Conservation (phyloP, 306 rosid genomes). For the Dicorynia guianensis region DNA sequence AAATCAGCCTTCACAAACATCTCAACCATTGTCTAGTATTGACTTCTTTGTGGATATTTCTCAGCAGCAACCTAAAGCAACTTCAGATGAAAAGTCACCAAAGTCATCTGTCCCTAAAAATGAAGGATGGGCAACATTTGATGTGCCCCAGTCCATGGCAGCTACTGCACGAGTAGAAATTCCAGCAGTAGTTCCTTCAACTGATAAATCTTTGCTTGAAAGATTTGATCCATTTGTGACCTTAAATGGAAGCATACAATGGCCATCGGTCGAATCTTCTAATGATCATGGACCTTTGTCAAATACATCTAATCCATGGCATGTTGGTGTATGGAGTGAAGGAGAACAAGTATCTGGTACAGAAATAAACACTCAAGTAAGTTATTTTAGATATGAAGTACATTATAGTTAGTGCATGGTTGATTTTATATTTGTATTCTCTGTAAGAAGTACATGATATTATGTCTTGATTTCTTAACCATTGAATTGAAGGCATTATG, state of each 20-base stretch:
- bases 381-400: neutral
- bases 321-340: slow-evolving; percentile 39
- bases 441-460: neutral
- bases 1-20: slow-evolving; percentile 46
- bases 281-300: slow-evolving; percentile 40
- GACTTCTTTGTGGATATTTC: slow-evolving; percentile 52
- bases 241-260: slow-evolving; percentile 46
- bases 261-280: slow-evolving; percentile 54
- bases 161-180: slow-evolving; percentile 46
- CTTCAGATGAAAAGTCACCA: slow-evolving; percentile 46
- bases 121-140: slow-evolving; percentile 91
- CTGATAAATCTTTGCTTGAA: slow-evolving; percentile 46
- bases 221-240: slow-evolving; percentile 55
- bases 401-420: slow-evolving; percentile 6
- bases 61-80: slow-evolving; percentile 53
- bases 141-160: slow-evolving; percentile 52
- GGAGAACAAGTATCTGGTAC: slow-evolving; percentile 44
- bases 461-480: neutral
- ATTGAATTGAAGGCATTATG: slow-evolving; percentile 19
- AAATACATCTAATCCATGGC: slow-evolving; percentile 54
- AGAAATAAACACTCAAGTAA: slow-evolving; percentile 56
- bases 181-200: slow-evolving; percentile 40
- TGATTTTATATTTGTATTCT: slow-evolving; percentile 26
- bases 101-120: slow-evolving; percentile 56
- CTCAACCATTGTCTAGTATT: slow-evolving; percentile 47